Conservation (phyloP, 169 alveolate genomes). For the Cryptosporidium xiaoi region DNA sequence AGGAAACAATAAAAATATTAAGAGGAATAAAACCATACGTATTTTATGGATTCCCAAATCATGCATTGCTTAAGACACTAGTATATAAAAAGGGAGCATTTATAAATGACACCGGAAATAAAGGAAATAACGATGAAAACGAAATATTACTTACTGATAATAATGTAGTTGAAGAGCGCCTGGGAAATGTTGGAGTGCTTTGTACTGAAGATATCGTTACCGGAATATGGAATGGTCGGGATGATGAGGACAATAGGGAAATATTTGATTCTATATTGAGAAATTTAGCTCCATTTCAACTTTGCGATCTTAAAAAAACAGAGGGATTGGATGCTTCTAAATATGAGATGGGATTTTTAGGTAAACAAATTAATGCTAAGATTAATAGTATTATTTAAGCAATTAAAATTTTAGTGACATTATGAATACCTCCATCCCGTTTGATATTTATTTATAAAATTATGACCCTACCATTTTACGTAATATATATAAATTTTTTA, state of each 20-base stretch:
- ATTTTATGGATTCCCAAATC: conserved; percentile 66
- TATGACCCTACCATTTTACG: too few species aligned
- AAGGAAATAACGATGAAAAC: neutral
- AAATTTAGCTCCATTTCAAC: conserved; percentile 72
- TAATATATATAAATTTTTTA: too few species aligned
- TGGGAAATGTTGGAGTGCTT: conserved; percentile 79
- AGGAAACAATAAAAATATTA: conserved; percentile 28
- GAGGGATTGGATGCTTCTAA: conserved; percentile 76
- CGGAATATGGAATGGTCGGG: conserved; percentile 72
- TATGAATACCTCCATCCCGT: too few species aligned
- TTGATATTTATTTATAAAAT: too few species aligned
- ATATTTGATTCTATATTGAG: conserved; percentile 15
- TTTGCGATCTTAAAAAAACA: conserved; percentile 68
- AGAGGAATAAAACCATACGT: conserved; percentile 60
- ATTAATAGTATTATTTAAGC: conserved; percentile 49
- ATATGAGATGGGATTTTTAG: conserved; percentile 73
- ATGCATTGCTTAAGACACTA: conserved; percentile 22
- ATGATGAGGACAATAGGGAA: conserved; percentile 19
- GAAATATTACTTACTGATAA: conserved; percentile 80
- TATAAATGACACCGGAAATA: neutral
- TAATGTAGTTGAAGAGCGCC: conserved; percentile 78
- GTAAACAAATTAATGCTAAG: conserved; percentile 63
- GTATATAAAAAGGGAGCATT: conserved; percentile 58
- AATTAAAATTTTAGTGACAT: neutral
- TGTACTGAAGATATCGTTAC: conserved; percentile 82